These are phyloP conservation scores for Mucor piriformis DNA, from an alignment of 371 early-diverging fungal genomes.

Conservation along the genomic window DNA sequence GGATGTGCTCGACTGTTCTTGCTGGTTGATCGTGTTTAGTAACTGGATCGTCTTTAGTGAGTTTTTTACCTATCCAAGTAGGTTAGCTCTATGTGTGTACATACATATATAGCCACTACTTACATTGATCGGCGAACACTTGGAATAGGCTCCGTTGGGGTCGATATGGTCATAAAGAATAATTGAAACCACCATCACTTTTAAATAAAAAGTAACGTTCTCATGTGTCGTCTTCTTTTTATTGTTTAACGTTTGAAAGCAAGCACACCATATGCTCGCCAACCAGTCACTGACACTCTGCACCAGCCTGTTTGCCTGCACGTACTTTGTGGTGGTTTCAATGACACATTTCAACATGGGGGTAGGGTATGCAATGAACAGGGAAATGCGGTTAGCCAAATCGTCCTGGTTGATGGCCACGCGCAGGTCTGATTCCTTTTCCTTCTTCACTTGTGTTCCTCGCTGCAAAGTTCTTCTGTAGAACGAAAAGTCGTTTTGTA, in stretches of 20 bases:
- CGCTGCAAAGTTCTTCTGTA: slow-evolving; percentile 89
- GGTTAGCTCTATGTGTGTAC: background rate
- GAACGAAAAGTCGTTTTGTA: slow-evolving; percentile 97
- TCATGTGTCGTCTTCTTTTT: slow-evolving; percentile 33
- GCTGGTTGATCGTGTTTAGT: slow-evolving; percentile 32
- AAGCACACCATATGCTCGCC: slow-evolving; percentile 68
- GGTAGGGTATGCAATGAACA: slow-evolving; percentile 94
- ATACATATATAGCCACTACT: background rate
- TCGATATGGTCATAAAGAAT: slow-evolving; percentile 92
- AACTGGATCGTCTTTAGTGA: slow-evolving; percentile 76
- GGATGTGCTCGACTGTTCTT: slow-evolving; percentile 54
- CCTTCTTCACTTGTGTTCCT: slow-evolving; percentile 43
- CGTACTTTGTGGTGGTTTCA: slow-evolving; percentile 71
- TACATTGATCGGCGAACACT: slow-evolving; percentile 81
- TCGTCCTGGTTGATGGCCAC: slow-evolving; percentile 80
- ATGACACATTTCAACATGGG: slow-evolving; percentile 91
- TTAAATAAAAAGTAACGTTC: slow-evolving; percentile 58
- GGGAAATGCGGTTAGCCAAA: slow-evolving; percentile 88
- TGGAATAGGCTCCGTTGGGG: slow-evolving; percentile 77
- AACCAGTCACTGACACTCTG: slow-evolving; percentile 66
- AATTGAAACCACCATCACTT: slow-evolving; percentile 88
- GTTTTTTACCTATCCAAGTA: slow-evolving; percentile 55
- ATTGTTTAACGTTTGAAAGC: slow-evolving; percentile 66
- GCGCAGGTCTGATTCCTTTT: slow-evolving; percentile 41
- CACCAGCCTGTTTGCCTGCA: slow-evolving; percentile 44